phyloP scores from a whole-genome alignment of 1,284 basidiomycete genomes.

The Austroboletus rostrupii region DNA sequence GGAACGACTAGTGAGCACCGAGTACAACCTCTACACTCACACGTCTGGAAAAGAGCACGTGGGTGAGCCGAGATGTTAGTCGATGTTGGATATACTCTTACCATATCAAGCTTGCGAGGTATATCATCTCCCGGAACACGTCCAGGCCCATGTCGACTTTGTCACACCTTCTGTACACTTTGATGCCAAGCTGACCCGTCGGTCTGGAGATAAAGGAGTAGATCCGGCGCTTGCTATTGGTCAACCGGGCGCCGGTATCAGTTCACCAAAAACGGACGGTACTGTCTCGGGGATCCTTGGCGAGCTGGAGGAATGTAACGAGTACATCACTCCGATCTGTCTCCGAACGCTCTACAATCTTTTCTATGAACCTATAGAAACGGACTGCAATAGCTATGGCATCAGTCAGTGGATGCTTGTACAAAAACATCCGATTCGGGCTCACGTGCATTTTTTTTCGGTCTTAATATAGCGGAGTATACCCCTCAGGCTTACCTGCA shows the following conservation, averaged over 20 bases:
- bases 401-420: conserved; percentile 35
- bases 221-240: conserved; percentile 18
- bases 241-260: conserved; percentile 26
- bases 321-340: conserved; percentile 43
- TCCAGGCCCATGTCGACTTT: conserved; percentile 43
- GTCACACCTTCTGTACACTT: conserved; percentile 43
- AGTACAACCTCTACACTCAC: conserved; percentile 43
- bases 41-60: conserved; percentile 28
- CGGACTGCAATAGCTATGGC: conserved; percentile 44
- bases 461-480: conserved; percentile 38
- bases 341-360: conserved; percentile 44
- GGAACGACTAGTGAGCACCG: conserved; percentile 38
- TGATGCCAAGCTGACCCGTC: conserved; percentile 20
- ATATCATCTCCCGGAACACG: conserved; percentile 41
- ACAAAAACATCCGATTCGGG: neutral
- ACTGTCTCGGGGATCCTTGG: conserved; percentile 21
- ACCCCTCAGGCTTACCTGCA: conserved; percentile 43
- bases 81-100: conserved; percentile 16
- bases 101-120: conserved; percentile 33
- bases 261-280: conserved; percentile 33
- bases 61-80: conserved; percentile 16
- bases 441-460: neutral
- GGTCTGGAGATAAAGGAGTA: neutral
- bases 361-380: conserved; percentile 37
- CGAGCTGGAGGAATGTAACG: conserved; percentile 34